A percentile compares a stretch with the other conserved stretches of the same genome.
These are phyloP conservation scores for Calophaca sinica DNA, from an alignment of 306 rosid species.

Conservation along the genomic window DNA sequence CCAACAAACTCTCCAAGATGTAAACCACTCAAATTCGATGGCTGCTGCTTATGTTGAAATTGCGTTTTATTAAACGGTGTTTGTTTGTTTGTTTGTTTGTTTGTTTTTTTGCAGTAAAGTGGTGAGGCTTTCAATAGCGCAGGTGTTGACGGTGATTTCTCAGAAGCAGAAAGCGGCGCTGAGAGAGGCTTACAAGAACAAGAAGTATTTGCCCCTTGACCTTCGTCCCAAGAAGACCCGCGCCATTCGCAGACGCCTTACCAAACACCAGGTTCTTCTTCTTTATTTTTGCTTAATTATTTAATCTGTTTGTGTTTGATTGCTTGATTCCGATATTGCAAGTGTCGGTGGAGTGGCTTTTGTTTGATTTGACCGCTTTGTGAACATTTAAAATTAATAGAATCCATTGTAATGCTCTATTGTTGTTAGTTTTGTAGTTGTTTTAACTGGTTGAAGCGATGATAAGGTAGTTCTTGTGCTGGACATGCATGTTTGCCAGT, in stretches of 20 bases:
- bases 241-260: slow-evolving; percentile 91
- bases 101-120: slow-evolving; percentile 64
- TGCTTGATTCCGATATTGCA: not conserved
- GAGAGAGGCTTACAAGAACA: slow-evolving; percentile 81
- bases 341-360: not conserved
- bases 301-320: not conserved
- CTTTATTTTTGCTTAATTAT: not conserved
- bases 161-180: slow-evolving; percentile 92
- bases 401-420: not conserved
- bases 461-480: not conserved
- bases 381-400: not conserved
- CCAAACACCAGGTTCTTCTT: slow-evolving; percentile 80
- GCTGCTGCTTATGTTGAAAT: not conserved
- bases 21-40: not conserved
- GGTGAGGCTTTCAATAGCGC: slow-evolving; percentile 87
- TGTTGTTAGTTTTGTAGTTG: not conserved
- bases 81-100: not conserved
- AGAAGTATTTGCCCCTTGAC: slow-evolving; percentile 86
- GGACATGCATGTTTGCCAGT: not conserved
- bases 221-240: slow-evolving; percentile 95
- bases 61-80: not conserved
- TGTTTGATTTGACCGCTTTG: not conserved
- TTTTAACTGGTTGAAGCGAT: not conserved
- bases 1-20: slow-evolving; percentile 98
- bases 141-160: slow-evolving; percentile 87